Base-by-base conservation (phyloP, 202 grass and related monocot genomes). In the Schoenoplectus triqueter region DNA sequence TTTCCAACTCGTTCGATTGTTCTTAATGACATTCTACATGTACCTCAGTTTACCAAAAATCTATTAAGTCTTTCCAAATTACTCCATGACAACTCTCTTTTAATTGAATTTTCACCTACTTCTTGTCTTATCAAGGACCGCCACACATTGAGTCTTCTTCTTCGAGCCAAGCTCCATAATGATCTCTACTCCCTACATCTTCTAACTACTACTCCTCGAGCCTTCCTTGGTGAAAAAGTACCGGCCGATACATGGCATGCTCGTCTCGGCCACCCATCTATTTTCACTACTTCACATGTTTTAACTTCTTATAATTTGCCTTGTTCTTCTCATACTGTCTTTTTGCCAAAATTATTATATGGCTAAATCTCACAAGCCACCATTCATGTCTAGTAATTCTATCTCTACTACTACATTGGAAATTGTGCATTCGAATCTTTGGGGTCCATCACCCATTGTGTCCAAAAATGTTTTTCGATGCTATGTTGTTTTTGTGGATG, bases 401-500 rank as follows among this genome's bases (percentile, higher is more conserved):
- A 0, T 1, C 15, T 40, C 80, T 6, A 17, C 7, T 66, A 3
- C 22, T 7, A 39, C 55, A 15, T 61, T 82, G 18, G 18, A 64
- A 64, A 2, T 64, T 20, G 61, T 64, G 18, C 18, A 64, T 6
- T 64, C 61, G 1, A 17, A 82, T 21, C 22, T 69, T 20, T 83
- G 80, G 61, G 80, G 6, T 5, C 61, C 10, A 21, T 45, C 61
- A 6, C 62, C 15, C 6, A 52, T 83, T 49, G 0, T 3, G 0
- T 82, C 62, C 0, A 10, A 3, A 10, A 11, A 46, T 19, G 59
- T 8, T 21, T 82, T 64, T 82, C n/a, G 40, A 19, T 82, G 69
- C 21, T 82, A 66, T 68, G 42, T 83, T 0, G 9, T 65, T 7
- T 82, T 67, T 67, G 10, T 82, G 7, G 59, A 82, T 49, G 40